Evolutionary conservation across 2,329 filamentous ascomycete genomes (phyloP).

Genomic region (Rasamsonia emersonii): DNA sequence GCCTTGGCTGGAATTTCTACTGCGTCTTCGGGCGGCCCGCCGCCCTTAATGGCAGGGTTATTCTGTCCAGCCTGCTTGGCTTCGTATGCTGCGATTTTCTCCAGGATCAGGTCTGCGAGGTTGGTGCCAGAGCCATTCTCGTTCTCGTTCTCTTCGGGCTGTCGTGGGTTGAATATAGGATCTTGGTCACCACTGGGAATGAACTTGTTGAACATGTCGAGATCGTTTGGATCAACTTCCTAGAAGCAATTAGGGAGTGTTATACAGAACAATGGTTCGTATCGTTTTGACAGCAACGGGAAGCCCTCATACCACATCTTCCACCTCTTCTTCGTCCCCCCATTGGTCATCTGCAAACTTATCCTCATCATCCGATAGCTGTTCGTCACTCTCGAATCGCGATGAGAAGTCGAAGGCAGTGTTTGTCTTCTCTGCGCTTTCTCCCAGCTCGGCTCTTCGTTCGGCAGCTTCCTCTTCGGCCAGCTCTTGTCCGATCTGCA

Average conservation of each 20-base stretch:
- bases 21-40: conserved; percentile 63
- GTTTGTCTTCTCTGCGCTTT: conserved; percentile 42
- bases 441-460: conserved; percentile 23
- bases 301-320: conserved; percentile 29
- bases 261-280: too few species aligned
- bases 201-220: conserved; percentile 87
- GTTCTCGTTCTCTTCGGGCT: conserved; percentile 31
- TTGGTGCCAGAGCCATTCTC: conserved; percentile 58
- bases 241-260: conserved; percentile 23
- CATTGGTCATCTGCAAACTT: conserved; percentile 57
- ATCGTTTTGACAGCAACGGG: conserved; percentile 2
- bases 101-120: conserved; percentile 82
- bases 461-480: conserved; percentile 68
- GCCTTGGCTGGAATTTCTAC: conserved; percentile 85
- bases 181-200: conserved; percentile 66
- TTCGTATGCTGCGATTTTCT: conserved; percentile 90
- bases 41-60: conserved; percentile 38
- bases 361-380: conserved; percentile 41
- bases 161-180: conserved; percentile 58
- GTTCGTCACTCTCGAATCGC: conserved; percentile 53
- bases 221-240: conserved; percentile 80
- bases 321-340: conserved; percentile 65
- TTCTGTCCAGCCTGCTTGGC: conserved; percentile 48
- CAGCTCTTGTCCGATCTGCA: conserved; percentile 81
- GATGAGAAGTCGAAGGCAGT: conserved; percentile 72